Conservation (phyloP, 208 protist genomes). For the Trichomonas vaginalis region DNA sequence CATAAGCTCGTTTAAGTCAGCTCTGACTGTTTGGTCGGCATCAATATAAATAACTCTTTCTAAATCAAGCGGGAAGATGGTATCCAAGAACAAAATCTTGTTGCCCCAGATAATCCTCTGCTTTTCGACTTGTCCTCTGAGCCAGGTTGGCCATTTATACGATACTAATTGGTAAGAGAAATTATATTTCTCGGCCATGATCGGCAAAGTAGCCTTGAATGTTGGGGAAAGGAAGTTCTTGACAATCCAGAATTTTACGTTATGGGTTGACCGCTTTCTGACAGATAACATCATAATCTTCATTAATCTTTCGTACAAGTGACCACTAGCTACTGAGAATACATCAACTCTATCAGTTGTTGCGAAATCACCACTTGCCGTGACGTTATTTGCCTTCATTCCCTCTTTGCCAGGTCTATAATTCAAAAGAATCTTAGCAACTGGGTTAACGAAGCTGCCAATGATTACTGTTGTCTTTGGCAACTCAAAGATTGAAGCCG, state of each 20-base stretch:
- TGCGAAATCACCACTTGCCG: neutral
- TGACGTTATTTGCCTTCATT: neutral
- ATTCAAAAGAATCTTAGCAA: neutral
- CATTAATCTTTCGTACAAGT: slow-evolving; percentile 1
- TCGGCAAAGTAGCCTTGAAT: slow-evolving; percentile 66
- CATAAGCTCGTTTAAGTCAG: slow-evolving; percentile 77
- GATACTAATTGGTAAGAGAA: slow-evolving; percentile 76
- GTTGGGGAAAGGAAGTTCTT: slow-evolving; percentile 83
- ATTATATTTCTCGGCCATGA: slow-evolving; percentile 59
- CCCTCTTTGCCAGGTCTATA: neutral
- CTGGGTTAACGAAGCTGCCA: neutral
- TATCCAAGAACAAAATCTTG: slow-evolving; percentile 98
- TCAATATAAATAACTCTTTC: slow-evolving; percentile 93
- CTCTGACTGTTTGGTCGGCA: slow-evolving; percentile 75
- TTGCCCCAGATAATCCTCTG: slow-evolving; percentile 95
- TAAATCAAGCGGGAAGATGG: slow-evolving; percentile 87
- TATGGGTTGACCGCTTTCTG: neutral
- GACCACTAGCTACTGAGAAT: neutral
- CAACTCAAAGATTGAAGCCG: neutral
- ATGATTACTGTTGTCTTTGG: neutral
- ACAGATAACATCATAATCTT: slow-evolving; percentile 13
- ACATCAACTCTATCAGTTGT: neutral
- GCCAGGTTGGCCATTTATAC: slow-evolving; percentile 92
- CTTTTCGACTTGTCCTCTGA: slow-evolving; percentile 80
- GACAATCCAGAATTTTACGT: slow-evolving; percentile 96